Evolutionary conservation across 352 stramenopile genomes (phyloP), one percentile per base, ranked within the genome.

Genomic region (Globisporangium cystogenes): DNA sequence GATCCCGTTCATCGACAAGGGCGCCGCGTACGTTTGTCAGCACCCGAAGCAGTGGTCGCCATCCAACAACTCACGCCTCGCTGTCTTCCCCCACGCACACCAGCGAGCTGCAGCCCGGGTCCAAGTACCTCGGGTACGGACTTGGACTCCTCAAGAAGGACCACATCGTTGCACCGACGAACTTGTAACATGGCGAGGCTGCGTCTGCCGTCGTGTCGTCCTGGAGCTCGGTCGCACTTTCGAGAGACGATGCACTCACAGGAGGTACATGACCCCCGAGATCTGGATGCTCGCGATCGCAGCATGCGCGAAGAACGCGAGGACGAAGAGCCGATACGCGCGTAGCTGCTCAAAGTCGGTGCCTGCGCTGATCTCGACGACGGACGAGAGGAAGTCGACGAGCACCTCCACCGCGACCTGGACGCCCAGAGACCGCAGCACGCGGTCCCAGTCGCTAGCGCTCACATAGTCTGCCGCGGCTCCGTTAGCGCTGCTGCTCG

Each of bases 81-180:
- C 4, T n/a, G n/a, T n/a, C 33, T 37, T 16, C 33, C 14, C 7
- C 12, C 3, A 10, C 29, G 5, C 1, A 26, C 24, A 27, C 1
- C 53, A 87, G 68, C 39, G 74, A 77, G 55, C 53, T 67, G 16
- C 59, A 67, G 14, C 33, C 64, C 14, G 80, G 80, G 1, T 90
- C 79, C 15, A 90, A 90, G 47, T 93, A 88, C 52, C 57, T 93
- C 7, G 77, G 79, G 16, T 74, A 90, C 39, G 79, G 79, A 7
- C 70, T 93, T 8, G 82, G 82, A 10, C 54, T 90, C 48, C 64
- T 93, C n/a, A 90, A 90, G 65, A 85, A 74, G 47, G 62, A 90
- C 60, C 75, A 89, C 60, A 72, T 87, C 36, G 68, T 86, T 8
- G 55, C 59, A 8, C 55, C 62, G 12, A 75, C 67, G 26, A 70